Conservation (phyloP, 2,329 filamentous ascomycete genomes). For the Ceratocystis colombiana region DNA sequence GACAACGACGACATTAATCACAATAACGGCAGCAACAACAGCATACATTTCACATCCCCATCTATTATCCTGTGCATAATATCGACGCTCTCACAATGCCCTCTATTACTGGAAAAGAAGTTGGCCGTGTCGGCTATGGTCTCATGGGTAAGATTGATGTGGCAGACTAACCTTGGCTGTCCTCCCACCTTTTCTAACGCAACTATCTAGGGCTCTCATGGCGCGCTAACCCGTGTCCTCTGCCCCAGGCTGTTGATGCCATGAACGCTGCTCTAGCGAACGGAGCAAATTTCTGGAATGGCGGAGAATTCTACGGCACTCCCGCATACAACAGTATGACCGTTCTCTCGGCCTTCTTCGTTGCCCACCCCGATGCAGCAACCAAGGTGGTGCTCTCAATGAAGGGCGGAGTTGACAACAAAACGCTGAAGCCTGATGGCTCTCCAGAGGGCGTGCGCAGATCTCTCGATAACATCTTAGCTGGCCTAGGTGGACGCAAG, state of each 20-base stretch:
- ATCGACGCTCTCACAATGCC: conserved; percentile 27
- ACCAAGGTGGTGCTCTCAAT: conserved; percentile 51
- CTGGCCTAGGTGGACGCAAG: conserved; percentile 44
- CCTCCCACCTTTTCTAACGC: conserved; percentile 8
- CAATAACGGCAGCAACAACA: neutral
- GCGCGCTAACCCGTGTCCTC: conserved; percentile 34
- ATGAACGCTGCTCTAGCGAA: conserved; percentile 44
- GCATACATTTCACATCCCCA: neutral
- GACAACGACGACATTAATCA: no score
- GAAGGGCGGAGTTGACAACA: conserved; percentile 45
- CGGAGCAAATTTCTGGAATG: conserved; percentile 49
- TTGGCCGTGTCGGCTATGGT: conserved; percentile 45
- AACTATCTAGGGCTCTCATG: conserved; percentile 36
- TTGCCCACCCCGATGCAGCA: conserved; percentile 53
- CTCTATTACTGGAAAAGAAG: conserved; percentile 36
- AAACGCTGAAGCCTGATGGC: conserved; percentile 38
- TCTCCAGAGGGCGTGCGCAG: conserved; percentile 45
- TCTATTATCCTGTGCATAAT: neutral
- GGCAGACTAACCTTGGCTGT: neutral
- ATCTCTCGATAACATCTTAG: conserved; percentile 49
- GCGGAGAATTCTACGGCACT: conserved; percentile 54
- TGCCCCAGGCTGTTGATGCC: conserved; percentile 44
- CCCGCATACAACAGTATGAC: conserved; percentile 49
- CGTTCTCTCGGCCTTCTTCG: conserved; percentile 53
- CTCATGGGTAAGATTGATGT: conserved; percentile 40